Evolutionary conservation across 352 stramenopile species (phyloP), one percentile per base, ranked within the genome.

Genomic region (Albugo candida): DNA sequence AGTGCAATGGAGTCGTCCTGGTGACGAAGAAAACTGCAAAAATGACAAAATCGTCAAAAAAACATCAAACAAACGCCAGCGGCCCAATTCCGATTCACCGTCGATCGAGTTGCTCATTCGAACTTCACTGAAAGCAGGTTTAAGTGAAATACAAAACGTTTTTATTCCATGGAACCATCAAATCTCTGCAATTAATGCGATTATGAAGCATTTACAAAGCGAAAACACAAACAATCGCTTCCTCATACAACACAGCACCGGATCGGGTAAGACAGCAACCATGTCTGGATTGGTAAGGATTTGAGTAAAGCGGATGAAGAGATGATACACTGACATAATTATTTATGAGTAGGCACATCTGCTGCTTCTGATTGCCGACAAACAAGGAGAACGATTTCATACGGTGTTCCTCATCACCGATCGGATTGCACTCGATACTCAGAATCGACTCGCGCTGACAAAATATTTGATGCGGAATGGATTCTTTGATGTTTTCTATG

Each of bases 341-440:
- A n/a, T 16, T 42, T 16, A 38, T 18, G 10, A 24, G 21, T 19
- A 77, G 65, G 57, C 76, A 1, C 62, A 88, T 34, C 76, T 85
- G 52, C 52, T 89, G 18, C 49, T 89, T 20, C 72, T 71, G 37
- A 58, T 66, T 2, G 64, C 62, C 31, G 73, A 86, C 51, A 18
- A 44, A 4, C 14, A 16, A 2, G 53, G 43, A 0, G 42, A 59
- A 14, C 69, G 69, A 36, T 89, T 85, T 51, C 73, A 87, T 56
- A 85, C 77, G 2, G 52, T 89, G 11, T 57, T 89, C 36, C 60
- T 89, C 53, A 53, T 89, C 40, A 59, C 84, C 38, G 77, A 89
- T 38, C 70, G 77, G 38, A 73, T 89, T n/a, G 85, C 85, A 41
- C 56, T 89, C 40, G 75, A 89, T 43, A 68, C 86, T 21, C 77